phyloP scores from a whole-genome alignment of 371 early-diverging fungal genomes.

The Mucor saturninus region DNA sequence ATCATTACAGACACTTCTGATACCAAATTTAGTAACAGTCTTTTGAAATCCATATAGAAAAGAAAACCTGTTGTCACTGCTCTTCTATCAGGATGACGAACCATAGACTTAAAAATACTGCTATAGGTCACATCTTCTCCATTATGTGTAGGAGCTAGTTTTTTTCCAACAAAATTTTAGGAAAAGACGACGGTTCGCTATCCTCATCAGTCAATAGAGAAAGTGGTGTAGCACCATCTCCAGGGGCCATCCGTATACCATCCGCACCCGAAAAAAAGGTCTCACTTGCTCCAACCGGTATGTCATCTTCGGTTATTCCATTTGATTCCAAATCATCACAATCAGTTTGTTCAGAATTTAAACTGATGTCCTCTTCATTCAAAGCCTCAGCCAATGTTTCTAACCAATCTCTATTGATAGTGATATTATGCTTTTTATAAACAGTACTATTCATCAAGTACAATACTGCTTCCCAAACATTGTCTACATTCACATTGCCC shows the following conservation, averaged over 20 bases:
- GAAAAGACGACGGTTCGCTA: neutral
- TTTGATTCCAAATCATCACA: no score
- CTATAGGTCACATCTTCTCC: neutral
- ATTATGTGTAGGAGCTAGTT: neutral
- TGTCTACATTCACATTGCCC: no score
- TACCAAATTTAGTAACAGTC: neutral
- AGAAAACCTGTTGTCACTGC: constrained; percentile 2
- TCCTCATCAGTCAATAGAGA: neutral
- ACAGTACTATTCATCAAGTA: no score
- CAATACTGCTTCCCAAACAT: no score
- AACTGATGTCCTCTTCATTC: no score
- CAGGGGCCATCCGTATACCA: neutral
- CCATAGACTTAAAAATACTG: neutral
- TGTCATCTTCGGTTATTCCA: no score
- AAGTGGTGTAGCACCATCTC: neutral
- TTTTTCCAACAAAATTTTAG: neutral
- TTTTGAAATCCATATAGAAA: constrained; percentile 6
- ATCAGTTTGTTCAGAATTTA: no score
- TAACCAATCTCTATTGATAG: no score
- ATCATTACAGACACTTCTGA: neutral
- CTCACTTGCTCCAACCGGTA: no score
- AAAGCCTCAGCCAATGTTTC: no score
- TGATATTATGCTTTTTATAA: no score
- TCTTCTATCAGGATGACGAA: constrained; percentile 2
- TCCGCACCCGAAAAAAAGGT: no score